These are phyloP conservation scores for Lolium multiflorum DNA, from an alignment of 176 grass and related monocot genomes.

Conservation along the genomic window DNA sequence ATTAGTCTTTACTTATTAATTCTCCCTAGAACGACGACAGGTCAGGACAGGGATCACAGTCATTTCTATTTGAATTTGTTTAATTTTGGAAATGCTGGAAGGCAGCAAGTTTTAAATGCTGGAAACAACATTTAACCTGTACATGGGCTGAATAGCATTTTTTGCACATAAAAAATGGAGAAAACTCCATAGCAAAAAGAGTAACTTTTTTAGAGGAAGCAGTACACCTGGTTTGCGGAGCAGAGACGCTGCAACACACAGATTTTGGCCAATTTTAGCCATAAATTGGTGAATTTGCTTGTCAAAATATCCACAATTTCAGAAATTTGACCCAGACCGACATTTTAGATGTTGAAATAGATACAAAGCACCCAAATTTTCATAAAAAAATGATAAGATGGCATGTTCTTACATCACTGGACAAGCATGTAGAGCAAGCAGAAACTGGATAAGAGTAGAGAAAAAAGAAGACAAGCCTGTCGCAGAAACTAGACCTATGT, in stretches of 20 bases:
- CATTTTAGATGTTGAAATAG: background rate
- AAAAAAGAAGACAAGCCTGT: background rate
- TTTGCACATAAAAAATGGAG: background rate
- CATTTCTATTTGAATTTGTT: background rate
- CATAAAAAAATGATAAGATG: background rate
- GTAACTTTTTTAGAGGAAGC: background rate
- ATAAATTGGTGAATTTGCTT: background rate
- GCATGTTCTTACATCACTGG: background rate
- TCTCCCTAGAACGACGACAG: background rate
- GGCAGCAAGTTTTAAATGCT: background rate
- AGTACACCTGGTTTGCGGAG: background rate
- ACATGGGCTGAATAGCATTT: background rate
- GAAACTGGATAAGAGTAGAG: background rate
- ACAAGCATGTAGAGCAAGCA: background rate
- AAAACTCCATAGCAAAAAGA: background rate
- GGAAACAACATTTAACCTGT: background rate
- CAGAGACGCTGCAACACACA: background rate
- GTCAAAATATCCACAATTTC: background rate
- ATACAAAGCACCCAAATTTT: background rate
- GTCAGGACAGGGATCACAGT: background rate
- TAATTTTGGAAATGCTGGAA: background rate
- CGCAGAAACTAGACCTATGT: background rate
- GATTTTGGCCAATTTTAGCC: background rate
- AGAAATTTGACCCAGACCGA: background rate
- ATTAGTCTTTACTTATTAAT: background rate